Evolutionary conservation across 257 asterid species (phyloP).

Genomic region (Nicotiana tomentosiformis): DNA sequence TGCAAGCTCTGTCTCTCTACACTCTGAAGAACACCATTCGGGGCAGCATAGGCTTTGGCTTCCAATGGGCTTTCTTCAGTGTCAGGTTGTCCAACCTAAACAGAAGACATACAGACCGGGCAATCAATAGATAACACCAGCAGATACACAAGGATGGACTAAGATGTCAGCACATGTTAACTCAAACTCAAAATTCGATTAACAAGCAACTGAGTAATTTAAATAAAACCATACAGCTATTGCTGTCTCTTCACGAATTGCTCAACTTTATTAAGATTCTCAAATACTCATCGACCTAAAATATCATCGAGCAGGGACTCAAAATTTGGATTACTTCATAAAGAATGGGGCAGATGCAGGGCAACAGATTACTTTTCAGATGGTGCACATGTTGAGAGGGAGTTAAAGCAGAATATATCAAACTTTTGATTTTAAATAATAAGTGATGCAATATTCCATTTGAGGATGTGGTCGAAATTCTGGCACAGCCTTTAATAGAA

Average conservation of each 20-base stretch:
- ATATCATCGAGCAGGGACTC: background rate
- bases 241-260: background rate
- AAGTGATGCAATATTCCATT: too few relatives aligned
- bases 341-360: too few relatives aligned
- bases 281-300: background rate
- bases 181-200: conserved; percentile 1
- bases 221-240: background rate
- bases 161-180: background rate
- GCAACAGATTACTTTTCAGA: too few relatives aligned
- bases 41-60: conserved; percentile 27
- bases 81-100: conserved; percentile 39
- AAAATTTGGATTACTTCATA: background rate
- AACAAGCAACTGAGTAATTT: background rate
- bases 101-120: conserved; percentile 1
- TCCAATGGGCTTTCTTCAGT: conserved; percentile 24
- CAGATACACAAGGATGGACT: background rate
- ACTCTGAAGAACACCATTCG: conserved; percentile 28
- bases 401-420: too few relatives aligned
- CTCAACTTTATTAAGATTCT: background rate
- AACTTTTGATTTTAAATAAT: too few relatives aligned
- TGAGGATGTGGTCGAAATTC: too few relatives aligned
- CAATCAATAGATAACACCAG: too few relatives aligned
- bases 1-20: conserved; percentile 29
- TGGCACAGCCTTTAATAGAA: too few relatives aligned
- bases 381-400: too few relatives aligned